Evolutionary conservation across 1,139 yeast genomes (phyloP).

Genomic region (Eremothecium cymbalariae): DNA sequence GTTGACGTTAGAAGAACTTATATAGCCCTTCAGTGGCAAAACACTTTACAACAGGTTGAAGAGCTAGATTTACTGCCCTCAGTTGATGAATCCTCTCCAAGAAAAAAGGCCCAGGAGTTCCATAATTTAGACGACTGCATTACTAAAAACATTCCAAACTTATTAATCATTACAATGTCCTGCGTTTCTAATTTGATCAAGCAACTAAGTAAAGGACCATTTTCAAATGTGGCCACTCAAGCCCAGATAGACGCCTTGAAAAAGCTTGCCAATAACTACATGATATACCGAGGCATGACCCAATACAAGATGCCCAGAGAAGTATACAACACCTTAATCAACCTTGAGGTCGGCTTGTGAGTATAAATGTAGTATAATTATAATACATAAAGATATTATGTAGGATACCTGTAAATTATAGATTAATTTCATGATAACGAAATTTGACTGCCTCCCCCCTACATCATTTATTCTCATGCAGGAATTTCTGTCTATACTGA

Average conservation of each 20-base stretch:
- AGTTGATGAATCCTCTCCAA: slow-evolving; percentile 40
- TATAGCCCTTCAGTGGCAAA: slow-evolving; percentile 51
- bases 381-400: slow-evolving; percentile 2
- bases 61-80: slow-evolving; percentile 59
- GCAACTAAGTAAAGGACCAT: slow-evolving; percentile 40
- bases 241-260: slow-evolving; percentile 52
- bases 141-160: slow-evolving; percentile 69
- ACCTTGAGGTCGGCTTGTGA: slow-evolving; percentile 49
- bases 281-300: slow-evolving; percentile 93
- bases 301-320: slow-evolving; percentile 94
- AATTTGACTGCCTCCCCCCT: not conserved
- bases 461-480: slow-evolving; percentile 19
- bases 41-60: slow-evolving; percentile 49
- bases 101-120: slow-evolving; percentile 50
- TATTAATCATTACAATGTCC: slow-evolving; percentile 76
- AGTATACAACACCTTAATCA: slow-evolving; percentile 66
- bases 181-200: slow-evolving; percentile 57
- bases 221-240: slow-evolving; percentile 38
- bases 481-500: slow-evolving; percentile 19
- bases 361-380: not conserved
- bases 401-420: not conserved
- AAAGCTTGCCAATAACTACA: slow-evolving; percentile 71
- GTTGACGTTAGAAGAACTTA: slow-evolving; percentile 60
- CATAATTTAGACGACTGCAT: slow-evolving; percentile 59
- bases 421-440: slow-evolving; percentile 6